Evolutionary conservation across 192 early-diverging fungal species (phyloP), one percentile per base, ranked within the genome.

Genomic region (Glomus cerebriforme): DNA sequence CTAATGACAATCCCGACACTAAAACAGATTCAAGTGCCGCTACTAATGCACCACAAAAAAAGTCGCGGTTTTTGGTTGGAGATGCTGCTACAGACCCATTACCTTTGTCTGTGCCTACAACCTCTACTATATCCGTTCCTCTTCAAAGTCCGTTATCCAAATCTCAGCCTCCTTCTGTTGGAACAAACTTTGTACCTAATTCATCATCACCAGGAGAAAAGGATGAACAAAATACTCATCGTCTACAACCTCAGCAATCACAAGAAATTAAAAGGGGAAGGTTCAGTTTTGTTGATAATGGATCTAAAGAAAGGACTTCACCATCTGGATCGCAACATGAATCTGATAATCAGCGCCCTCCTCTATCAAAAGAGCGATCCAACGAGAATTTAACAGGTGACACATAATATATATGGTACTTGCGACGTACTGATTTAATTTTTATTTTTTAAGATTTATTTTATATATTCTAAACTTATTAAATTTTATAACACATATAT

Each of bases 261-360:
- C 81, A 75, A 58, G 81, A 90, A 81, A 86, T 93, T 7, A 89
- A 85, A 77, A 94, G 93, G 66, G 93, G 93, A n/a, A 84, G 93
- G 47, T 94, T 94, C 66, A 90, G 90, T 82, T 91, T 94, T 58
- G 88, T 81, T 13, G 86, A 87, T 62, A 67, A 19, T 59, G 73
- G 60, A 43, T 37, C 10, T 63, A 31, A 7, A 35, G 79, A 65
- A 65, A 74, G 5, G 19, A 9, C 70, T 19, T 60, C 66, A 13
- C 24, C 34, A 45, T 34, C n/a, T 22, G 39, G 32, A 31, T 75
- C 73, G 47, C 54, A 67, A 62, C 65, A 62, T 72, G 62, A 73
- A 67, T 79, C 66, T n/a, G 81, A 83, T 45, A 59, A 19, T 59
- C 35, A 73, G 1, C 77, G 59, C 6, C 75, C 47, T 8, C 58